These are phyloP conservation scores for Blastocystis sp. DNA, from an alignment of 352 stramenopile species.

Conservation along the genomic window DNA sequence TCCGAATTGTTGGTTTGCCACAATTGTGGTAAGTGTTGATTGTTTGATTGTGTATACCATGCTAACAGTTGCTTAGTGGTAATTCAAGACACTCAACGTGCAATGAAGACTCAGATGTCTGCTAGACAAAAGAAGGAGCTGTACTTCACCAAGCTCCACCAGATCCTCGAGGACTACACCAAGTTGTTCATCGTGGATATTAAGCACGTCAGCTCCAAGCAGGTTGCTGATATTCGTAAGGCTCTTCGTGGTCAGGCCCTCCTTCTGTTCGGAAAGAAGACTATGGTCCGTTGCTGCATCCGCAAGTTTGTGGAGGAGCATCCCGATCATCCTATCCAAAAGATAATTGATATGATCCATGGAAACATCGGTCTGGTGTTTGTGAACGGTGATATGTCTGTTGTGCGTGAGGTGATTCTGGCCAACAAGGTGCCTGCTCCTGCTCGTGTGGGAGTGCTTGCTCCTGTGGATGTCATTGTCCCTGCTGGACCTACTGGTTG, in stretches of 20 bases:
- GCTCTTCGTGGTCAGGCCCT: constrained; percentile 85
- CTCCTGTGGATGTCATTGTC: constrained; percentile 88
- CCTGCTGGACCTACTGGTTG: constrained; percentile 91
- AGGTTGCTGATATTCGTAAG: constrained; percentile 95
- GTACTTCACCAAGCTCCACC: constrained; percentile 91
- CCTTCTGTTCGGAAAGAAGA: constrained; percentile 99
- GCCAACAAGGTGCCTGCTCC: constrained; percentile 85
- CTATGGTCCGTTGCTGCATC: constrained; percentile 96
- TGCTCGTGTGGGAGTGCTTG: constrained; percentile 86
- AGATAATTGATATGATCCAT: constrained; percentile 77
- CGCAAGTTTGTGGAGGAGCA: constrained; percentile 91
- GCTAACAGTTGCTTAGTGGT: too few species aligned
- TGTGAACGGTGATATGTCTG: constrained; percentile 88
- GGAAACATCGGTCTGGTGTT: constrained; percentile 99
- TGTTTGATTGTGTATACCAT: not conserved
- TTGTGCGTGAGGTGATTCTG: constrained; percentile 72
- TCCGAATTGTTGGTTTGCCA: not conserved
- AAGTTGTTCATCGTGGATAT: constrained; percentile 95
- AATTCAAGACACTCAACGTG: not conserved
- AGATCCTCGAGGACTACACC: constrained; percentile 86
- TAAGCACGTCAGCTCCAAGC: constrained; percentile 97
- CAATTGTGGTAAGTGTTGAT: not conserved
- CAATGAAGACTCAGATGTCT: constrained; percentile 63
- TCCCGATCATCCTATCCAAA: constrained; percentile 83
- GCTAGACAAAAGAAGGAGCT: constrained; percentile 89